Base-by-base conservation (phyloP, 2,329 filamentous ascomycete genomes). In the Phaeosphaeria sp. region DNA sequence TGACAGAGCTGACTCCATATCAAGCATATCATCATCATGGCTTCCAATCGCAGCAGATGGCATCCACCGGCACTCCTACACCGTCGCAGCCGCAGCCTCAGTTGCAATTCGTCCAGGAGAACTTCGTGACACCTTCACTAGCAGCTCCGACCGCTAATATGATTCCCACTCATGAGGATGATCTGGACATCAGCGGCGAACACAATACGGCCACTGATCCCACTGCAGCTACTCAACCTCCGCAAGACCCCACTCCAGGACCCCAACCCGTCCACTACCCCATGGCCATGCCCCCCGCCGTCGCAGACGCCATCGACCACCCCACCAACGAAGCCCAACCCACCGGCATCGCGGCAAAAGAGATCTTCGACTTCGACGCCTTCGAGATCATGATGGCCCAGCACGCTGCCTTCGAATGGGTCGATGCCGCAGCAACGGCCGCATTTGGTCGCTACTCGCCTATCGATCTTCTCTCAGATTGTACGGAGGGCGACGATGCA, bases 401-500 rank as follows among this genome's bases (percentile, higher is more conserved):
- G 17, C 15, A 48, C 20, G 24, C 30, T 3, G 15, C 30, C 9
- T 48, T 9, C 24, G 13, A 18, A 24, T 48, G 24, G 17, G 8
- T 36, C 15, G 30, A 36, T 36, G 30, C 30, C 30, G 30, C 20
- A 8, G 15, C 24, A 18, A 27, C 39, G 33, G 25, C 6, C 11
- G 25, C 25, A 30, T 30, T 30, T 11, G 30, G 30, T 13, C 30
- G 8, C 11, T 57, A 60, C 22, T 22, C 51, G 30, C 44, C 46
- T 9, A 21, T 6, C 4, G 17, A 55, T 13, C 56, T 57, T 6
- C 45, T 65, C n/a, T 47, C 56, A 18, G 49, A 63, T 17, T 64
- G 61, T 17, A 22, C 46, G 1, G 57, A 64, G 43, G 63, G 50
- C 7, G 44, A 44, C 15, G 44, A 58, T 17, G 33, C 21, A 0